Percentiles rank a stretch among this genome's conserved stretches.
These are phyloP conservation scores for Gigaspora rosea DNA, from an alignment of 192 early-diverging fungal species.

Conservation along the genomic window DNA sequence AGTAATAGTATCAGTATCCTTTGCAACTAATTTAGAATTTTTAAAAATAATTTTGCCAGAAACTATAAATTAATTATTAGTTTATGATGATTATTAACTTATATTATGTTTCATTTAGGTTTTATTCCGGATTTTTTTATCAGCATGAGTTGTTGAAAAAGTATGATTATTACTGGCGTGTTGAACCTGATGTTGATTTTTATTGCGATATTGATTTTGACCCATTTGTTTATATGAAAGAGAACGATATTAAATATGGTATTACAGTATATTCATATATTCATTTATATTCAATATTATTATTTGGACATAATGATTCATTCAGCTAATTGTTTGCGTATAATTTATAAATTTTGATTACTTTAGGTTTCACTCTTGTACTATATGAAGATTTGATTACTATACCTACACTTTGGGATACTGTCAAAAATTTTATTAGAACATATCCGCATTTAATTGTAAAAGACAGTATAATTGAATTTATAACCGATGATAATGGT, in stretches of 20 bases:
- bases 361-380: conserved; percentile 68
- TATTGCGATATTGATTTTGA: conserved; percentile 81
- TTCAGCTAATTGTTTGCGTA: not conserved
- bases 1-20: not conserved
- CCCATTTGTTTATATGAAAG: conserved; percentile 78
- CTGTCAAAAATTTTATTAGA: conserved; percentile 55
- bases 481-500: conserved; percentile 60
- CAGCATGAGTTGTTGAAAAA: conserved; percentile 66
- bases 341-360: too few relatives aligned
- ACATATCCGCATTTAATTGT: conserved; percentile 52
- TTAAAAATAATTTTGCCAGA: not conserved
- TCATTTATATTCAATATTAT: too few relatives aligned
- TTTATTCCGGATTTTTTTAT: conserved; percentile 78
- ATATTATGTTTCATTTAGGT: conserved; percentile 36
- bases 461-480: conserved; percentile 43
- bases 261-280: not conserved
- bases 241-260: conserved; percentile 80
- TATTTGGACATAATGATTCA: too few relatives aligned
- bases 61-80: too few relatives aligned
- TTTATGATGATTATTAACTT: too few relatives aligned
- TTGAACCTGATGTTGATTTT: conserved; percentile 82
- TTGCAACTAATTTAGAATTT: not conserved
- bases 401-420: conserved; percentile 72
- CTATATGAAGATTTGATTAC: conserved; percentile 71
- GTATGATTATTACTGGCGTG: conserved; percentile 86